Evolutionary conservation across 1,139 yeast genomes (phyloP), one percentile per base, ranked within the genome.

Genomic region (Yamadazyma kanchanaburiensis): DNA sequence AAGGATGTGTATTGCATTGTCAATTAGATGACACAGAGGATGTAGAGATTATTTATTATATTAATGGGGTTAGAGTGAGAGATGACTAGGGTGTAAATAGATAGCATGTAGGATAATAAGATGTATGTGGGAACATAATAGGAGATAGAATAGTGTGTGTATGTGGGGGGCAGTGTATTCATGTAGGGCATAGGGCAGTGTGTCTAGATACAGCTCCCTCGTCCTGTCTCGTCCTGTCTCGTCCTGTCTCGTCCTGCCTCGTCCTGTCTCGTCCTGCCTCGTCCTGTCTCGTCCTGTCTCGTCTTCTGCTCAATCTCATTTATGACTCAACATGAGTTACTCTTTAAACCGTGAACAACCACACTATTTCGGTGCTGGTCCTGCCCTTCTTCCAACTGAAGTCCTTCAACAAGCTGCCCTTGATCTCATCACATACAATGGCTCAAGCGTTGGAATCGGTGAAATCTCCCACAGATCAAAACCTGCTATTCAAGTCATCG

Each of bases 291-390:
- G n/a, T n/a, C n/a, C n/a, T n/a, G n/a, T n/a, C n/a, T n/a, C n/a
- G n/a, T n/a, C n/a, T n/a, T n/a, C n/a, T n/a, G n/a, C n/a, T n/a
- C n/a, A n/a, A n/a, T n/a, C n/a, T n/a, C n/a, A n/a, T n/a, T n/a
- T n/a, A n/a, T n/a, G n/a, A n/a, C n/a, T n/a, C n/a, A n/a, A n/a
- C 15, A 22, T 27, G 23, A 4, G 22, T 11, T 15, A 24, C 6
- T 15, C 55, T 12, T 57, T 79, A 33, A 70, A 73, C 22, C 77
- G 94, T 64, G 80, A 70, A 55, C 81, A 79, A 48, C 89, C 94
- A 32, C 70, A 78, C 53, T 86, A 91, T 55, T 91, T 87, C 51
- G 98, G 97, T 34, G 97, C 98, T 15, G 98, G 98, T 9, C 98
- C 98, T 26, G 98, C 98, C 2, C 71, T 81, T 34, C 70, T 91